Percentiles rank a stretch among this genome's conserved stretches.
These are phyloP conservation scores for Oxytropis ochrocephala DNA, from an alignment of 306 rosid genomes.

Conservation along the genomic window DNA sequence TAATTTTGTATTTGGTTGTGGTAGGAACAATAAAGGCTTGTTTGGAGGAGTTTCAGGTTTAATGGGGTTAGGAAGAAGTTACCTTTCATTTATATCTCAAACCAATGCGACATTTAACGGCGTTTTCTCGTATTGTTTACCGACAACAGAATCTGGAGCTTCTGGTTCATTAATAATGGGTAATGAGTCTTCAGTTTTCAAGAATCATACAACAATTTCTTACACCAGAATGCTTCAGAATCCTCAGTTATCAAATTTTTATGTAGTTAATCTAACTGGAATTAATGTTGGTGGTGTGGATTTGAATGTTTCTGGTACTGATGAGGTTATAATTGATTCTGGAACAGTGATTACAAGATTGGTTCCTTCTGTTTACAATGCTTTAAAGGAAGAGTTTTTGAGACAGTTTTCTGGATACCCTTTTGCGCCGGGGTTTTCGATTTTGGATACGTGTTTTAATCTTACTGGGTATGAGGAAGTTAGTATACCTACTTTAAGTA, in stretches of 20 bases:
- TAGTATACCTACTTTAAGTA: slow-evolving; percentile 42
- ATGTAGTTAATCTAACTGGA: slow-evolving; percentile 66
- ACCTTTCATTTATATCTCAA: slow-evolving; percentile 68
- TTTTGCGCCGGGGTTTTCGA: slow-evolving; percentile 52
- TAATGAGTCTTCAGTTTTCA: slow-evolving; percentile 47
- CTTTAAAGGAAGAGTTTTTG: slow-evolving; percentile 57
- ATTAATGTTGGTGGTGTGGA: slow-evolving; percentile 54
- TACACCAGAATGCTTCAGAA: slow-evolving; percentile 64
- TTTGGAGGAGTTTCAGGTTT: slow-evolving; percentile 82
- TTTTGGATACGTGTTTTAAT: slow-evolving; percentile 73
- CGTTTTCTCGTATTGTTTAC: slow-evolving; percentile 82
- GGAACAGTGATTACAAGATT: slow-evolving; percentile 83
- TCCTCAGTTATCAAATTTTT: slow-evolving; percentile 51
- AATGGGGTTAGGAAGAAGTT: slow-evolving; percentile 73
- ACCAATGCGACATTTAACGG: slow-evolving; percentile 55
- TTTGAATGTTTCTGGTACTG: slow-evolving; percentile 23
- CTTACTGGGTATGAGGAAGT: slow-evolving; percentile 52
- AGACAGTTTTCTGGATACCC: slow-evolving; percentile 61
- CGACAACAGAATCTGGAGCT: slow-evolving; percentile 42
- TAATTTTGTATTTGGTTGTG: slow-evolving; percentile 72
- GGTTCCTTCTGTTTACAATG: slow-evolving; percentile 56
- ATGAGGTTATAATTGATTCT: slow-evolving; percentile 60
- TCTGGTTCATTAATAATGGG: slow-evolving; percentile 83
- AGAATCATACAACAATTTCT: slow-evolving; percentile 56
- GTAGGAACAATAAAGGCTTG: slow-evolving; percentile 64